A percentile compares a stretch with the other conserved stretches of the same genome.
These are phyloP conservation scores for Collybia sordida DNA, from an alignment of 768 basidiomycete genomes.

Conservation along the genomic window DNA sequence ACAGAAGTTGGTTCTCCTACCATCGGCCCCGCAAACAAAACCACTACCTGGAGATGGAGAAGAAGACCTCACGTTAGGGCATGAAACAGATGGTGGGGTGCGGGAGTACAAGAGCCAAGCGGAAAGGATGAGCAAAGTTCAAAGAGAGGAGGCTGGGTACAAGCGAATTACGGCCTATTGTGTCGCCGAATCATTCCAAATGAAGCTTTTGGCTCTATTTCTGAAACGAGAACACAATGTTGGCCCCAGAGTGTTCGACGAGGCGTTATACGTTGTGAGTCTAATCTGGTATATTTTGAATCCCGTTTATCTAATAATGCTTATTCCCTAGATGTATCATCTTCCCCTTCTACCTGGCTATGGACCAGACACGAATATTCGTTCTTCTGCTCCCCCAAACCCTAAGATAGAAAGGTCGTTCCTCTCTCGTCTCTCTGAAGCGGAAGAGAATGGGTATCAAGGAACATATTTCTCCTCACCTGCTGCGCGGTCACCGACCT, in stretches of 20 bases:
- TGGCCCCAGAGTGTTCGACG: slow-evolving; percentile 82
- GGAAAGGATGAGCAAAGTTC: slow-evolving; percentile 86
- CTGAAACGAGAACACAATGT: slow-evolving; percentile 95
- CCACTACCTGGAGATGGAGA: slow-evolving; percentile 50
- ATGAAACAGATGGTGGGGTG: slow-evolving; percentile 65
- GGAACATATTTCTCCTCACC: slow-evolving; percentile 72
- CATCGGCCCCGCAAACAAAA: slow-evolving; percentile 86
- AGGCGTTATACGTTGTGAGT: slow-evolving; percentile 89
- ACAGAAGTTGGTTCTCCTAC: slow-evolving; percentile 87
- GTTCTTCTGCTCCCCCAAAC: slow-evolving; percentile 73
- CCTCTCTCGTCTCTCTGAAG: slow-evolving; percentile 73
- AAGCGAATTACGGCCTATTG: slow-evolving; percentile 89
- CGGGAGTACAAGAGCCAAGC: slow-evolving; percentile 82
- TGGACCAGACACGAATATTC: slow-evolving; percentile 77
- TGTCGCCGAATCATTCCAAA: slow-evolving; percentile 80
- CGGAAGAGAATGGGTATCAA: slow-evolving; percentile 89
- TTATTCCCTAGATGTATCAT: slow-evolving; percentile 72
- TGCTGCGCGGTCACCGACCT: slow-evolving; percentile 27
- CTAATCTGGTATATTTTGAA: not conserved
- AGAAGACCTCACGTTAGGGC: slow-evolving; percentile 55
- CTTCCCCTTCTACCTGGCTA: slow-evolving; percentile 91
- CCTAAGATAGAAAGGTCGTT: slow-evolving; percentile 55
- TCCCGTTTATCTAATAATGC: slow-evolving; percentile 3
- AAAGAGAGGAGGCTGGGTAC: slow-evolving; percentile 78
- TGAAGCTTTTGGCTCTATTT: slow-evolving; percentile 82